These are phyloP conservation scores for Botryosphaeria dothidea DNA, from an alignment of 2,329 filamentous ascomycete genomes.

Conservation along the genomic window DNA sequence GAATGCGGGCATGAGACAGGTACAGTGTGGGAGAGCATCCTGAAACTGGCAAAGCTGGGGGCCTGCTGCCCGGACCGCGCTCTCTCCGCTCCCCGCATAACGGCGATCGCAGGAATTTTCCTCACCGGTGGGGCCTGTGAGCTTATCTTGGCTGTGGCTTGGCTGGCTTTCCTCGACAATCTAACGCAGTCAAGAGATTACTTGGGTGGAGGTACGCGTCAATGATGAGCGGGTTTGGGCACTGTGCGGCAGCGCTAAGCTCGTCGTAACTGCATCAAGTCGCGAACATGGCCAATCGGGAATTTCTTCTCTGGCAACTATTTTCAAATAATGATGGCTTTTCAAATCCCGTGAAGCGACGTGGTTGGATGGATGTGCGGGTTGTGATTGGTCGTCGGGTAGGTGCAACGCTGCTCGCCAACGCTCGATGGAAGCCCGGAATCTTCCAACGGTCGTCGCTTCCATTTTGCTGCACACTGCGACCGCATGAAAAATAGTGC, in stretches of 20 bases:
- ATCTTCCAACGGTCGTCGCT: not conserved
- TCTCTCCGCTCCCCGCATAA: constrained; percentile 12
- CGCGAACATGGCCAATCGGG: not conserved
- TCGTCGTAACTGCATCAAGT: not conserved
- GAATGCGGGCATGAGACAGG: constrained; percentile 9
- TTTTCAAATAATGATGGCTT: not conserved
- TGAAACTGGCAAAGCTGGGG: constrained; percentile 13
- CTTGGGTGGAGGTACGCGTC: not conserved
- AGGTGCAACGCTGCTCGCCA: too few species aligned
- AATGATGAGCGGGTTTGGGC: not conserved
- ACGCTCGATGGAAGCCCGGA: not conserved
- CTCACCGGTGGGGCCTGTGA: not conserved
- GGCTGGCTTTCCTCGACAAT: not conserved
- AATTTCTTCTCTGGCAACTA: too few species aligned
- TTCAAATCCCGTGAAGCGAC: not conserved
- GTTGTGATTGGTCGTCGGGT: not conserved
- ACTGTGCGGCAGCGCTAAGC: not conserved
- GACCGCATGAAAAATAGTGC: too few species aligned
- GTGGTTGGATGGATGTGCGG: not conserved
- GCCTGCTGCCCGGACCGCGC: not conserved
- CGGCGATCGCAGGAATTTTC: not conserved
- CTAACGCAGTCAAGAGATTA: constrained; percentile 1
- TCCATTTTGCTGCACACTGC: too few species aligned
- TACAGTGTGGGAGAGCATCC: not conserved
- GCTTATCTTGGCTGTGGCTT: not conserved